These are phyloP conservation scores for Angophora floribunda DNA, from an alignment of 345 rosid species.

Conservation along the genomic window DNA sequence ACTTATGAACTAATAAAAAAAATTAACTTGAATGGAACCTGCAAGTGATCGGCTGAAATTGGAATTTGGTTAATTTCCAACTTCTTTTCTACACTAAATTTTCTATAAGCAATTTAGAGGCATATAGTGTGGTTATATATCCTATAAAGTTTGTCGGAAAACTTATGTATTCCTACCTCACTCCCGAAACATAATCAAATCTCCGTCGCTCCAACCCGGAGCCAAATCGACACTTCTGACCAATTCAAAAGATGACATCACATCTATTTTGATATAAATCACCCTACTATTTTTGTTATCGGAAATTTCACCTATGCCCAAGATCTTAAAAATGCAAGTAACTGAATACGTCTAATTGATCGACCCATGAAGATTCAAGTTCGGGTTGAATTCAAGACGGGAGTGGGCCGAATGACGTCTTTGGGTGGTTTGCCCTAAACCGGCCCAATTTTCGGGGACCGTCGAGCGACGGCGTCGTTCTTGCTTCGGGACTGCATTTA, in stretches of 20 bases:
- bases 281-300: background rate
- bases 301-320: background rate
- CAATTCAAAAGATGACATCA: background rate
- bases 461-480: background rate
- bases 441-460: background rate
- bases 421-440: background rate
- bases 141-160: background rate
- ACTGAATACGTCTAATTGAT: background rate
- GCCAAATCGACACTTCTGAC: background rate
- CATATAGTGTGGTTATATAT: accelerated
- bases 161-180: too few species aligned
- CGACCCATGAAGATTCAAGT: background rate
- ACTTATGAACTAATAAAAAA: background rate
- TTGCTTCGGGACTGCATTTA: background rate
- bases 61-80: background rate
- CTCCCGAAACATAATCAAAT: background rate
- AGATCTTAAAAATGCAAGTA: background rate
- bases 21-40: background rate
- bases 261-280: background rate
- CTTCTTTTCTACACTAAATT: background rate
- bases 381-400: background rate
- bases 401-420: background rate
- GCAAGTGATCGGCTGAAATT: background rate
- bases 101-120: background rate
- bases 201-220: background rate